Evolutionary conservation across 23 red algal genomes (phyloP), one percentile per base, ranked within the genome.

Genomic region (Gracilaria domingensis): DNA sequence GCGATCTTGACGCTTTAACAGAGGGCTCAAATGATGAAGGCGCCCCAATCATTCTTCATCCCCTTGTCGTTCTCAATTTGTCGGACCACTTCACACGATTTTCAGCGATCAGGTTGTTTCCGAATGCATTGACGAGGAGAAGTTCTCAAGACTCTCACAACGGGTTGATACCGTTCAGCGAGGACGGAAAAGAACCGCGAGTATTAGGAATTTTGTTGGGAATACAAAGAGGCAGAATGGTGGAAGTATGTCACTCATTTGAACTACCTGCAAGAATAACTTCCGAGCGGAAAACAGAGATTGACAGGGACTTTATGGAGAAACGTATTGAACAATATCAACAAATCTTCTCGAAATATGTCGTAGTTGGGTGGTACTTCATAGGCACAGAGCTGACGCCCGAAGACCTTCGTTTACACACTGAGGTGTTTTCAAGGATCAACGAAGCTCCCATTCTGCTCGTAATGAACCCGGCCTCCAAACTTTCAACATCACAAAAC

Each of bases 331-430:
- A 88, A 56, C 95, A 97, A 62, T 93, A 97, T 75, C 85, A 93
- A 18, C 86, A 93, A 70, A 91, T 97, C 26, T 93, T 97, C 71
- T 75, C 90, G 2, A 49, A 93, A 42, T 89, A 88, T 57, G 61
- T 80, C 14, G 89, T 97, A 14, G 84, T 97, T 23, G 95, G 95
- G 14, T 97, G 95, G 95, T 97, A 97, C 45, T 85, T 66, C 85
- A 96, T 79, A 29, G 95, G 95, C 14, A 50, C 62, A 1, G 64
- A 67, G 37, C 24, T 91, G 32, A 28, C 67, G 0, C 73, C 60
- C 21, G 95, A 92, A 44, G 95, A 96, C 55, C 39, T 79, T 25
- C 37, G 50, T 40, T 71, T 96, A 50, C 95, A 96, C 37, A 57
- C 83, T 49, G 75, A 71, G 17, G 69, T 83, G 0, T 83, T 83